Evolutionary conservation across 805 yeast species (phyloP).

Genomic region (Suhomyces pyralidae): DNA sequence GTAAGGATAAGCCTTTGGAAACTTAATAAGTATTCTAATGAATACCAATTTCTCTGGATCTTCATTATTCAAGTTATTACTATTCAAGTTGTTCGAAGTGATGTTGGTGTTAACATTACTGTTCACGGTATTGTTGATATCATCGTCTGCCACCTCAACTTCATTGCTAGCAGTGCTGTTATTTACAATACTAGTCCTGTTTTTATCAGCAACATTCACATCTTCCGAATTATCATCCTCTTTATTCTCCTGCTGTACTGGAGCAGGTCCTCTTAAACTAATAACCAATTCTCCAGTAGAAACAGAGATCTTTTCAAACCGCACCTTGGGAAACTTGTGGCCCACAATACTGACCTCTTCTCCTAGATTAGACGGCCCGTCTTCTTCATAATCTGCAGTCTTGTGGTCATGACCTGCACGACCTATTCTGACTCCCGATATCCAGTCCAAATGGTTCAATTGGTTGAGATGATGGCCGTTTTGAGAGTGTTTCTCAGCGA

Average conservation of each 20-base stretch:
- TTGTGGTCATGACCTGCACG: conserved; percentile 40
- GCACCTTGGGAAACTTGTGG: conserved; percentile 80
- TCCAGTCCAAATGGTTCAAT: conserved; percentile 79
- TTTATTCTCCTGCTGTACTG: conserved; percentile 3
- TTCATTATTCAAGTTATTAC: conserved; percentile 31
- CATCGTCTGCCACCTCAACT: background rate
- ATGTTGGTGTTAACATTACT: background rate
- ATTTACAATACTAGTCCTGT: background rate
- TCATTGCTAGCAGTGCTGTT: background rate
- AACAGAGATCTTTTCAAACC: conserved; percentile 84
- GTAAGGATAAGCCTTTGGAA: conserved; percentile 73
- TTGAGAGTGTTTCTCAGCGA: conserved; percentile 37
- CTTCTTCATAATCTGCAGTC: conserved; percentile 21
- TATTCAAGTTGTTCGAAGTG: background rate
- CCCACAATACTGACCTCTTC: conserved; percentile 90
- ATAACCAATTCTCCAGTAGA: conserved; percentile 77
- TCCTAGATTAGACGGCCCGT: conserved; percentile 63
- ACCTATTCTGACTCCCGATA: conserved; percentile 85
- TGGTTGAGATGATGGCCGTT: conserved; percentile 33
- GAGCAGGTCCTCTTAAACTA: conserved; percentile 65
- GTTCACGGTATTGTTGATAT: background rate
- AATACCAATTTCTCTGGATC: conserved; percentile 51
- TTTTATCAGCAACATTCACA: background rate
- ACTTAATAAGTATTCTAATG: conserved; percentile 63
- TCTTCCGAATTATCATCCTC: background rate